phyloP scores from a whole-genome alignment of 164 flowering plant species.

The Kingdonia uniflora region DNA sequence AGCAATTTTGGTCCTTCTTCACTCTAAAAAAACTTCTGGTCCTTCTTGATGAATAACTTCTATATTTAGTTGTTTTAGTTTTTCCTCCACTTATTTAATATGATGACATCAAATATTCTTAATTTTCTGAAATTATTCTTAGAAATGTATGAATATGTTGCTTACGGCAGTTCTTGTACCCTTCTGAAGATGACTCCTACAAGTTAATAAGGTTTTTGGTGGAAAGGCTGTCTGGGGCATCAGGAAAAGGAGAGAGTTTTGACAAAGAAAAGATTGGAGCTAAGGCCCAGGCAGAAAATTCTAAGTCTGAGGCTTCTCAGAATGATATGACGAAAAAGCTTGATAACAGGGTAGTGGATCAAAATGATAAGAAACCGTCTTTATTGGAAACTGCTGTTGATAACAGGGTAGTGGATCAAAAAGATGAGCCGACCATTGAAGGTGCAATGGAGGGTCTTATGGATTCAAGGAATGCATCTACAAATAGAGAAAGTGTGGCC shows the following conservation, averaged over 20 bases:
- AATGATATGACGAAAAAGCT: neutral
- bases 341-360: too few species aligned
- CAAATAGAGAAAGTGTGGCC: too few species aligned
- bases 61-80: neutral
- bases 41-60: neutral
- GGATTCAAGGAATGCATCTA: too few species aligned
- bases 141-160: conserved; percentile 43
- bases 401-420: too few species aligned
- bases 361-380: too few species aligned
- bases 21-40: too few species aligned
- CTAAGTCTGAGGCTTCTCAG: conserved; percentile 3
- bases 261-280: conserved; percentile 4
- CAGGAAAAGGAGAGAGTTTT: conserved; percentile 18
- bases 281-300: conserved; percentile 9
- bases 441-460: too few species aligned
- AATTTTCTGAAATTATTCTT: conserved; percentile 1
- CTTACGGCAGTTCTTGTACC: conserved; percentile 81
- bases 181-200: conserved; percentile 69
- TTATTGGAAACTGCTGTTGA: conserved; percentile 5
- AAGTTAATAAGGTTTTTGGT: conserved; percentile 68
- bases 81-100: conserved; percentile 9
- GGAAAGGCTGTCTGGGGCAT: conserved; percentile 42
- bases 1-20: neutral
- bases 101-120: conserved; percentile 25
- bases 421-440: too few species aligned